Evolutionary conservation across 2,329 filamentous ascomycete genomes (phyloP).

Genomic region (Thielaviopsis euricoi): DNA sequence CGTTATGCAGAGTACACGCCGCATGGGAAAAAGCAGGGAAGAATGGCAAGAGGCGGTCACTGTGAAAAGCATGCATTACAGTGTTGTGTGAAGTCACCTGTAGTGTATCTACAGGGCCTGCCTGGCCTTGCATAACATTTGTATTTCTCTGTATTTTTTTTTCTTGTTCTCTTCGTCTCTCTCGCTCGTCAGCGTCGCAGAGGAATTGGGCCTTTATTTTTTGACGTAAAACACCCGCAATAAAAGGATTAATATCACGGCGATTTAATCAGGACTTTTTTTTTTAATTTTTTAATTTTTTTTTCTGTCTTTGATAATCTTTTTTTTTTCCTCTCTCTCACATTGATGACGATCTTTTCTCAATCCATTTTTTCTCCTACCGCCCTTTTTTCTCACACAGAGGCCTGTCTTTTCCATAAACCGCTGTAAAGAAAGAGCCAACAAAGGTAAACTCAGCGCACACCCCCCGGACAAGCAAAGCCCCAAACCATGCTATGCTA

Average conservation of each 20-base stretch:
- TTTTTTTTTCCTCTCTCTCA: neutral
- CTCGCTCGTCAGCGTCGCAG: too few relatives aligned
- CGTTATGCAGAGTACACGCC: too few relatives aligned
- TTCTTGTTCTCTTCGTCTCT: neutral
- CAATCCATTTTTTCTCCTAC: neutral
- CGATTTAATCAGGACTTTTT: neutral
- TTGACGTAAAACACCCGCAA: too few relatives aligned
- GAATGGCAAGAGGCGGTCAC: too few relatives aligned
- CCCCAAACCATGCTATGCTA: too few relatives aligned
- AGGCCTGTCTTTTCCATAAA: neutral
- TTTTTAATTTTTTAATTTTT: neutral
- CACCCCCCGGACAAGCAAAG: too few relatives aligned
- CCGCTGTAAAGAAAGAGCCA: neutral
- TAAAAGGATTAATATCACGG: too few relatives aligned
- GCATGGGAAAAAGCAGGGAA: too few relatives aligned
- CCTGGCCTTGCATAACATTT: neutral
- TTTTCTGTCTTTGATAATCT: neutral
- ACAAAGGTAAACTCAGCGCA: too few relatives aligned
- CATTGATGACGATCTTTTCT: neutral
- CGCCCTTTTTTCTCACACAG: neutral
- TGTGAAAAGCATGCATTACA: too few relatives aligned
- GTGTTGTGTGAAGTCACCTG: too few relatives aligned
- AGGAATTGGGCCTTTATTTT: neutral
- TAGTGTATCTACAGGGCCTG: too few relatives aligned
- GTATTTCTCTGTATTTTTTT: neutral